These are phyloP conservation scores for Penicillium fuscoglaucum DNA, from an alignment of 2,329 filamentous ascomycete genomes.

Conservation along the genomic window DNA sequence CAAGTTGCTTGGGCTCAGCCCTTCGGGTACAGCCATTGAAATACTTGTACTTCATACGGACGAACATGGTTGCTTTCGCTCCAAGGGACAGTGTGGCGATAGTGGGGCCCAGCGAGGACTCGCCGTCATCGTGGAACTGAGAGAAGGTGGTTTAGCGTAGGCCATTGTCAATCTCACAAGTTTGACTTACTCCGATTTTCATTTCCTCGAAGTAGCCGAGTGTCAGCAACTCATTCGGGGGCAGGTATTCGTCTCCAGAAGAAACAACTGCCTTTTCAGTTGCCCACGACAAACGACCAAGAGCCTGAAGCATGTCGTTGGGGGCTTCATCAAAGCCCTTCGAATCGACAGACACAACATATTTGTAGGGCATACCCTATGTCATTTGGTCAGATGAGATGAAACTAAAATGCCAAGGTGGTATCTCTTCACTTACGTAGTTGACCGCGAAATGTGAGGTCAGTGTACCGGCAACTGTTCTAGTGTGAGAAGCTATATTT, in stretches of 20 bases:
- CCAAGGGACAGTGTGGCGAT: conserved; percentile 59
- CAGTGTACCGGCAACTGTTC: conserved; percentile 38
- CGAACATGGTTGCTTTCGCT: conserved; percentile 52
- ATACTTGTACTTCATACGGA: conserved; percentile 58
- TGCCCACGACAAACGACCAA: conserved; percentile 57
- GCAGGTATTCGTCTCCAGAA: conserved; percentile 26
- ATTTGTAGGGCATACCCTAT: conserved; percentile 61
- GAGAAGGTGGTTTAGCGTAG: background rate
- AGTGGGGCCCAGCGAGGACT: conserved; percentile 55
- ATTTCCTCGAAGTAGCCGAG: conserved; percentile 58
- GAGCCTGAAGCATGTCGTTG: conserved; percentile 44
- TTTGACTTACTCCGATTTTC: conserved; percentile 49
- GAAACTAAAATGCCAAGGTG: background rate
- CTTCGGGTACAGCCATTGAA: conserved; percentile 31
- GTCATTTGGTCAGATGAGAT: background rate
- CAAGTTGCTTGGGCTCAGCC: conserved; percentile 1
- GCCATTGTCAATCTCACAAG: background rate
- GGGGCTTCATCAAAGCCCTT: conserved; percentile 46
- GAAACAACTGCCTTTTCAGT: conserved; percentile 42
- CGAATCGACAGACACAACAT: conserved; percentile 52
- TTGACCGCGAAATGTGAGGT: conserved; percentile 53
- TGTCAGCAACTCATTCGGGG: conserved; percentile 58
- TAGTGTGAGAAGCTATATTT: background rate
- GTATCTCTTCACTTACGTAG: conserved; percentile 38
- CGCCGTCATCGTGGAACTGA: conserved; percentile 61